Conservation (phyloP, 2,329 filamentous ascomycete species). For the Graphiopsis chlorocephala region DNA sequence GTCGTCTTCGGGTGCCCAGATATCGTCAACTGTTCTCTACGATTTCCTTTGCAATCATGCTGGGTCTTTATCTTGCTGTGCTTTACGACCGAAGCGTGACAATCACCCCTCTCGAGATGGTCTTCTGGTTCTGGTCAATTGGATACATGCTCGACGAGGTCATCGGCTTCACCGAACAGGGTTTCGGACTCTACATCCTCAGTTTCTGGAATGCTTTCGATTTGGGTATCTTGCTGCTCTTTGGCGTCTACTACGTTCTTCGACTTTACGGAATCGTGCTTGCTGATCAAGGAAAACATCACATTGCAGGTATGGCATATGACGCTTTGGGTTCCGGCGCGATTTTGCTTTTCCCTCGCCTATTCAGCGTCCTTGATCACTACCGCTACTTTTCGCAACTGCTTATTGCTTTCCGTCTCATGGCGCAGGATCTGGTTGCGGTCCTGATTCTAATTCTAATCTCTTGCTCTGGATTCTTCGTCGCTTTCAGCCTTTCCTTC, state of each 20-base stretch:
- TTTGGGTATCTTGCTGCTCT: conserved; percentile 78
- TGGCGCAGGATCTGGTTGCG: conserved; percentile 85
- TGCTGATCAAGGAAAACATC: conserved; percentile 64
- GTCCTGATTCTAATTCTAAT: conserved; percentile 82
- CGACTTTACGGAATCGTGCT: conserved; percentile 84
- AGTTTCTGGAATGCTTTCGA: conserved; percentile 98
- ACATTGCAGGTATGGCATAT: conserved; percentile 81
- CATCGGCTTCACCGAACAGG: conserved; percentile 94
- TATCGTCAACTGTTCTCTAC: conserved; percentile 91
- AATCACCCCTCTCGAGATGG: conserved; percentile 79
- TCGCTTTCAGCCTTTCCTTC: conserved; percentile 85
- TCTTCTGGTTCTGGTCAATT: conserved; percentile 98
- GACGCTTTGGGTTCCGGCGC: conserved; percentile 92
- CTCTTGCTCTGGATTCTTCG: conserved; percentile 89
- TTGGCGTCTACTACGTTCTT: conserved; percentile 87
- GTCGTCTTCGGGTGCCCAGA: conserved; percentile 81
- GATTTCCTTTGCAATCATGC: conserved; percentile 77
- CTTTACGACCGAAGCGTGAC: conserved; percentile 70
- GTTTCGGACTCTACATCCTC: conserved; percentile 94
- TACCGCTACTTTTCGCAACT: conserved; percentile 96
- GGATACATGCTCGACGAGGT: conserved; percentile 97
- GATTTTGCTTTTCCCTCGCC: conserved; percentile 81
- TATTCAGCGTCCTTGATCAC: conserved; percentile 91
- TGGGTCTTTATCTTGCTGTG: conserved; percentile 82
- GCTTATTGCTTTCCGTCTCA: conserved; percentile 88